Conservation (phyloP, 2,329 filamentous ascomycete genomes). For the Coniochaeta sp. region DNA sequence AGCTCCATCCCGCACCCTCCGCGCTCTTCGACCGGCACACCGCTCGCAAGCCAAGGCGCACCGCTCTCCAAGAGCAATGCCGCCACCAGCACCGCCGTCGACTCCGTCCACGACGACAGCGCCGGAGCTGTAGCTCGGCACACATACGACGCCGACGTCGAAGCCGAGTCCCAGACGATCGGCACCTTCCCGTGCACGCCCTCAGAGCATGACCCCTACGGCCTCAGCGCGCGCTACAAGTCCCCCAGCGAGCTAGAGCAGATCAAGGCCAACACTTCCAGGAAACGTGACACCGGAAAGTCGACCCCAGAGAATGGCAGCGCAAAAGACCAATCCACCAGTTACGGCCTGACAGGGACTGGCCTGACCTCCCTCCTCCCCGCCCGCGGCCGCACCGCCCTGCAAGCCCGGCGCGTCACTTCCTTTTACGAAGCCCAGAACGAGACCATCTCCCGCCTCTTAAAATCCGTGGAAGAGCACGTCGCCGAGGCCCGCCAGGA, state of each 20-base stretch:
- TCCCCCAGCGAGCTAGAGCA: conserved; percentile 65
- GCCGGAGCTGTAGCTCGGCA: conserved; percentile 13
- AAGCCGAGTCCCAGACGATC: conserved; percentile 44
- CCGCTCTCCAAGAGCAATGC: background rate
- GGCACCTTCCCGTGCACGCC: conserved; percentile 50
- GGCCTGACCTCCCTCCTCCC: conserved; percentile 20
- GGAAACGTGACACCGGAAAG: conserved; percentile 51
- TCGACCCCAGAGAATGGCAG: conserved; percentile 11
- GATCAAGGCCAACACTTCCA: conserved; percentile 74
- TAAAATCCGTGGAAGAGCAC: conserved; percentile 92
- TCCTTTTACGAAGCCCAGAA: conserved; percentile 89
- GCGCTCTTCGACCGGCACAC: conserved; percentile 5
- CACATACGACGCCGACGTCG: conserved; percentile 31
- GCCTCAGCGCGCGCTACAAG: conserved; percentile 72
- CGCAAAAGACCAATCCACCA: background rate
- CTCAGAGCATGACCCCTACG: conserved; percentile 70
- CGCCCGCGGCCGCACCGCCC: conserved; percentile 22
- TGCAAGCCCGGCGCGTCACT: conserved; percentile 42
- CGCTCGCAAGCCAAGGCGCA: background rate
- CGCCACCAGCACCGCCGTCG: conserved; percentile 5
- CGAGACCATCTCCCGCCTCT: conserved; percentile 81
- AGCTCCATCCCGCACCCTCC: conserved; percentile 19
- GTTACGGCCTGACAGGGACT: conserved; percentile 1
- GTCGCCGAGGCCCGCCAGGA: conserved; percentile 73
- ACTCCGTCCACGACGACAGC: background rate